Evolutionary conservation across 2,329 filamentous ascomycete genomes (phyloP), one percentile per base, ranked within the genome.

Genomic region (Sporothrix protearum): DNA sequence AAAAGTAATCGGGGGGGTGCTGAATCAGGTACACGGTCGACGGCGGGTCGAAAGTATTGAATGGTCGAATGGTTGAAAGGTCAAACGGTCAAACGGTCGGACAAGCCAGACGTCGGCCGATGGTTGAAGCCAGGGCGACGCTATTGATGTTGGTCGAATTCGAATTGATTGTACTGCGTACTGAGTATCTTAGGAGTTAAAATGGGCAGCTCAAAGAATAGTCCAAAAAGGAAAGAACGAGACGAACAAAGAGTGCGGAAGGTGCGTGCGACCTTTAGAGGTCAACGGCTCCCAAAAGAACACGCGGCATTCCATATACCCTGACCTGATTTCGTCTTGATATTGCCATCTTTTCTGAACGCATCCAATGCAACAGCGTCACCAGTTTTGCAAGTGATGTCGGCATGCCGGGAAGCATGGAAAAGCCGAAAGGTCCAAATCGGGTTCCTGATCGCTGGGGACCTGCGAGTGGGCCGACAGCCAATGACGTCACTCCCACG

Each of bases 401-500:
- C n/a, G 49, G 28, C 22, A 28, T 14, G 57, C 57, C 33, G 39
- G 57, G 33, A 22, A 36, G 16, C n/a, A 12, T 8, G 14, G 49
- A 25, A 25, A 28, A 53, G 22, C 2, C 6, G 2, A 49, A 49
- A 9, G 19, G 33, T 36, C 33, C 33, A 36, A 25, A 25, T 16
- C 30, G 22, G 59, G 36, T n/a, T n/a, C n/a, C n/a, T 19, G 36
- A 64, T 64, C 59, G 59, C 22, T 45, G 5, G 59, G 12, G n/a
- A 10, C 9, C 14, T 12, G 19, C 47, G 12, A 45, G 39, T 45
- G 39, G 39, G 39, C 39, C 30, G 39, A 19, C 30, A 28, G 33
- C 59, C 59, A 64, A 64, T 64, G 59, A 64, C 59, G 59, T 64
- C 59, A 64, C 59, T 22, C 36, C 36, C 59, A 45, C 3, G n/a